These are phyloP conservation scores for Metschnikowia lachancei DNA, from an alignment of 805 yeast genomes.

Conservation along the genomic window DNA sequence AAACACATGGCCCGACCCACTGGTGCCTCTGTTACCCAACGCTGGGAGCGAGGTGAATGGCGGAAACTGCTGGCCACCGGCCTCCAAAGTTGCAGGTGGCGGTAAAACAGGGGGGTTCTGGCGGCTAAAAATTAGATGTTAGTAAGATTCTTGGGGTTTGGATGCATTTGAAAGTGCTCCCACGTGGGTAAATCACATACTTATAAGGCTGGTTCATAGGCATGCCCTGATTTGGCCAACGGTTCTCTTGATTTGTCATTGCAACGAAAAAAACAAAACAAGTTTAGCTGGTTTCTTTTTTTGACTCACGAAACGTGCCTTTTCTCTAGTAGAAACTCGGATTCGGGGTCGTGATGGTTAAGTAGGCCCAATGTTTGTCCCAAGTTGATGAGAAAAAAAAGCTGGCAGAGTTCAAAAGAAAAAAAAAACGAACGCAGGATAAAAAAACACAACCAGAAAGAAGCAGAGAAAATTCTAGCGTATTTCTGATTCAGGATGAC, in stretches of 20 bases:
- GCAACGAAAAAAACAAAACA: not conserved
- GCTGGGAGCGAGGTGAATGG: conserved; percentile 54
- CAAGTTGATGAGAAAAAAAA: conserved; percentile 6
- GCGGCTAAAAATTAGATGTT: conserved; percentile 39
- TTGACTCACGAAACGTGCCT: not conserved
- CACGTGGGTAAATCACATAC: conserved; percentile 34
- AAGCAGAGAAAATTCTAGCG: not conserved
- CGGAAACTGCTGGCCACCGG: conserved; percentile 45
- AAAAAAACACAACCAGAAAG: not conserved
- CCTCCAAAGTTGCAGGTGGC: conserved; percentile 54
- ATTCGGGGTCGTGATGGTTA: not conserved
- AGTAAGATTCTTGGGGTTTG: conserved; percentile 18
- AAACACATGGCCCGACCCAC: conserved; percentile 44
- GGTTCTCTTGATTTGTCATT: conserved; percentile 43
- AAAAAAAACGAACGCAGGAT: conserved; percentile 4
- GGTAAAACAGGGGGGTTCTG: conserved; percentile 61
- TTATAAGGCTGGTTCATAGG: conserved; percentile 43
- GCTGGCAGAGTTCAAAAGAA: not conserved
- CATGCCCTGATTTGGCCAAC: conserved; percentile 43
- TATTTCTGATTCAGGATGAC: conserved; percentile 1
- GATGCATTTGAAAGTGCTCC: not conserved
- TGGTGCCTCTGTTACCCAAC: conserved; percentile 40
- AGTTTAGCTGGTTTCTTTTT: not conserved
- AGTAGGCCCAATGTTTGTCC: not conserved
- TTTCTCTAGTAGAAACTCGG: not conserved